Base-by-base conservation (phyloP, 2,329 filamentous ascomycete species). In the Tolypocladium sp. region DNA sequence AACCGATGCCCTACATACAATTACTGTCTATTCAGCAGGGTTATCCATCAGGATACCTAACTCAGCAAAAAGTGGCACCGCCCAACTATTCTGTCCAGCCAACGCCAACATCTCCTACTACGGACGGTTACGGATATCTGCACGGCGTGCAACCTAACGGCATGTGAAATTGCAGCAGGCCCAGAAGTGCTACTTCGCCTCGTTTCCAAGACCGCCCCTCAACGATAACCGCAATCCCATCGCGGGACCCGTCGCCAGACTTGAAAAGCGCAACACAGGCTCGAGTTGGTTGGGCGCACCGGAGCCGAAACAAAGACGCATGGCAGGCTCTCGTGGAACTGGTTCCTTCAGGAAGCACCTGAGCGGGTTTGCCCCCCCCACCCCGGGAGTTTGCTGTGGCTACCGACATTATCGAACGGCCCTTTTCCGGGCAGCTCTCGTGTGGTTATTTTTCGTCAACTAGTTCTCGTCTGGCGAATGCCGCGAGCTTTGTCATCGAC, bases 401-500 rank as follows among this genome's bases (percentile, higher is more conserved):
- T 41, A 42, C 44, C 57, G 37, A 58, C 44, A 17, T 57, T 25
- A 44, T 25, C 54, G 40, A 57, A 57, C 54, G 52, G 44, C 51
- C 52, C 52, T 40, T 13, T 40, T 30, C 38, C 52, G 56, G 56
- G 56, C 25, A 52, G 37, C 38, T 38, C 51, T 55, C 52, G 33
- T 20, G n/a, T 25, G 10, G 22, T n/a, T 42, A 12, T 41, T 33
- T 30, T 22, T 58, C 57, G 52, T 30, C 44, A 42, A 9, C 54
- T 55, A 42, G 38, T 42, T 55, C 57, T 9, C 33, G 41, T 49
- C 42, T 22, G 55, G 58, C 49, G 22, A 59, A 57, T 59, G 58
- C 33, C 55, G 55, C 58, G 58, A 59, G 55, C 58, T 59, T 59
- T 59, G 58, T 59, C 58, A 59, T 59, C 55, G 58, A 40, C 6